Base-by-base conservation (phyloP, 2,329 filamentous ascomycete species). In the Clonostachys chloroleuca region DNA sequence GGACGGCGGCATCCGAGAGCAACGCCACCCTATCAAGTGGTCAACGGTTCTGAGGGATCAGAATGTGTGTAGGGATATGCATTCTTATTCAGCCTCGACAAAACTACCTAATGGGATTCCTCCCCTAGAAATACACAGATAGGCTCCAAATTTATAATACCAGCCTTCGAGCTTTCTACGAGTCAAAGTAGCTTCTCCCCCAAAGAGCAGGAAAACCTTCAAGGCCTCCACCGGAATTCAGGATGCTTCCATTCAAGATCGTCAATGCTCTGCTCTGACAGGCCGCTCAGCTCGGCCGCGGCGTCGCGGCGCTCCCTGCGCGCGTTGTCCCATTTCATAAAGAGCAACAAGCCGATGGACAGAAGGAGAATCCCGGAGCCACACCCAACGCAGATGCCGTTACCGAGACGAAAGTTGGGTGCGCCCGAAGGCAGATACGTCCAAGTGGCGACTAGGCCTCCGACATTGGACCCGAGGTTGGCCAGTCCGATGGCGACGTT, bases 231-330 rank as follows among this genome's bases (percentile, higher is more conserved):
- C n/a, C 51, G 40, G 36, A 52, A 54, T 33, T 47, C 49, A 16
- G 52, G 52, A 33, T 54, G 52, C 46, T 50, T 52, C 45, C 49
- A 54, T 34, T 53, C 52, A 4, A 54, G 39, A 7, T 48, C 40
- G n/a, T 42, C 20, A 13, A 51, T 44, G 17, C 52, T 33, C 35
- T 42, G 12, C 13, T 17, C 40, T 5, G 41, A 46, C 34, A 54
- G 16, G 8, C 47, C 51, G 12, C 42, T 43, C 12, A 53, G 44
- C 36, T 49, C 34, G 33, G 46, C 50, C 12, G 48, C 50, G 33
- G 39, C 33, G 24, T 51, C 41, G 10, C 24, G 24, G 8, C 9
- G 8, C 24, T 30, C 24, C 24, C 24, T 30, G 24, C 24, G 24
- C 8, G 8, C 24, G 24, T 30, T 54, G 45, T 54, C 51, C 40